A percentile compares a stretch with the other conserved stretches of the same genome.
Evolutionary conservation across 352 stramenopile species (phyloP).

Genomic region (Phytophthora cryptogea): DNA sequence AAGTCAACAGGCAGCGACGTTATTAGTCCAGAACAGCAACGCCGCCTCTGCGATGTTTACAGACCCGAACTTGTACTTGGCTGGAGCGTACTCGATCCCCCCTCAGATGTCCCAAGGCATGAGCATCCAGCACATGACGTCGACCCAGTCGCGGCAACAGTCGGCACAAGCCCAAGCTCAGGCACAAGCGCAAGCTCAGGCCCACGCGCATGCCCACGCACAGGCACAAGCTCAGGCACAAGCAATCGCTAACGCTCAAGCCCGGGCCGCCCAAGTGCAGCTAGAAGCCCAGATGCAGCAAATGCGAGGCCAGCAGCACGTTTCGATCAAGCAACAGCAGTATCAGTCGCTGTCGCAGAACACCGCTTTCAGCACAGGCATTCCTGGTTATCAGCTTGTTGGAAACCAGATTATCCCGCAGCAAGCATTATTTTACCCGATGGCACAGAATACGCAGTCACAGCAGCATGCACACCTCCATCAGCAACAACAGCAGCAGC

Average conservation of each 20-base stretch:
- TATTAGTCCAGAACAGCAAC: slow-evolving; percentile 61
- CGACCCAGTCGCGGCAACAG: slow-evolving; percentile 44
- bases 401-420: slow-evolving; percentile 65
- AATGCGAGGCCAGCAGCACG: slow-evolving; percentile 42
- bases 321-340: slow-evolving; percentile 59
- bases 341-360: slow-evolving; percentile 57
- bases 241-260: slow-evolving; percentile 58
- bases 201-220: slow-evolving; percentile 41
- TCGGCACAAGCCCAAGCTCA: slow-evolving; percentile 43
- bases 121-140: slow-evolving; percentile 60
- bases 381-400: slow-evolving; percentile 68
- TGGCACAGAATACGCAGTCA: too few species aligned
- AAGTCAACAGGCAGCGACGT: slow-evolving; percentile 55
- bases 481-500: too few species aligned
- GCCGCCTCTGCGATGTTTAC: slow-evolving; percentile 58
- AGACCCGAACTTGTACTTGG: slow-evolving; percentile 71
- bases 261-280: slow-evolving; percentile 47
- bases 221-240: too few species aligned
- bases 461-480: too few species aligned
- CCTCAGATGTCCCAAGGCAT: slow-evolving; percentile 59
- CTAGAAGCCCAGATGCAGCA: slow-evolving; percentile 55
- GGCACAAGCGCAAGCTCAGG: slow-evolving; percentile 40
- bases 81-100: slow-evolving; percentile 54
- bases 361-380: slow-evolving; percentile 49
- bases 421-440: slow-evolving; percentile 24